Evolutionary conservation across 208 protist genomes (phyloP), one percentile per base, ranked within the genome.

Genomic region (Strigomonas galati): DNA sequence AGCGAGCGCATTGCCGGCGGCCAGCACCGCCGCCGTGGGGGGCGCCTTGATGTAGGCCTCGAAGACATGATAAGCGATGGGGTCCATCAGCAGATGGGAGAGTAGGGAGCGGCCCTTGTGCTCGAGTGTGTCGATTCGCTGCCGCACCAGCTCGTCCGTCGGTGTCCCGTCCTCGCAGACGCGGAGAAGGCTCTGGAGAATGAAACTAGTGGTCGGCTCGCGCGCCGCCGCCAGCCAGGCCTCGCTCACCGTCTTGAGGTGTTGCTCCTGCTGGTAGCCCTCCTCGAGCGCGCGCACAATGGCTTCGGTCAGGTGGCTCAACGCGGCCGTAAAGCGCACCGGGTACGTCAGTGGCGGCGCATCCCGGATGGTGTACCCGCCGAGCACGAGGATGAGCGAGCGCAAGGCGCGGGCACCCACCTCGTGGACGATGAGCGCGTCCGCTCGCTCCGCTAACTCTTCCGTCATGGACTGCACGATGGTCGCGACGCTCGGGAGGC

Each of bases 161-260:
- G 55, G 53, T 19, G 44, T 89, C 40, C 76, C 87, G 14, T 71
- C 60, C 9, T 75, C 76, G 54, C 84, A 84, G 43, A 91, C 86
- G 10, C 85, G 81, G 52, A 96, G 75, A 1, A 96, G 75, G 66
- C 76, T 93, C 74, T 96, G 91, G 24, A 93, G 52, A 24, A 94
- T 76, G 35, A 96, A 84, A 61, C 91, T 94, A 4, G 85, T 84
- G 10, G 86, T 81, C 6, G 87, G 77, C 6, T 65, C 65, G 61
- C 78, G 80, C 55, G 80, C 83, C 19, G 86, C 84, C n/a, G 74
- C 77, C 66, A 94, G 67, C 91, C 85, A 94, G 31, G 81, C 53
- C 70, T 92, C 85, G 12, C 77, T 77, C 0, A 24, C 56, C 12
- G 48, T 19, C 23, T 43, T 31, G 12, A 40, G 44, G 9, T 49